Percentiles rank a stretch among this genome's conserved stretches.
These are phyloP conservation scores for Cynanchum wilfordii DNA, from an alignment of 257 asterid genomes.

Conservation along the genomic window DNA sequence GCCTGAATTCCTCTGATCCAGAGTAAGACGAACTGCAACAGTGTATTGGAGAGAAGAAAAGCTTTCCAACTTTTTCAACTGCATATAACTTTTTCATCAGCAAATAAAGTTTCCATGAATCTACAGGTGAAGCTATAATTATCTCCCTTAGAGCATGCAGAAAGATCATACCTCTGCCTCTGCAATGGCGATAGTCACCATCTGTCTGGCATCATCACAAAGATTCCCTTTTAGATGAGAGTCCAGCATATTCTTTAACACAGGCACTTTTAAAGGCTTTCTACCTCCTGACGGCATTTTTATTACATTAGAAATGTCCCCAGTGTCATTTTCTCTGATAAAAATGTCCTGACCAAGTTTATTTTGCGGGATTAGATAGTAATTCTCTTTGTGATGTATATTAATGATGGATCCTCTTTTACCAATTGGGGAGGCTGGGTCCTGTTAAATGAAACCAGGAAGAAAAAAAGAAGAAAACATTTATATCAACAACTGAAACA, in stretches of 20 bases:
- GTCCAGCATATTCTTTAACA: conserved; percentile 73
- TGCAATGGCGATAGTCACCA: conserved; percentile 67
- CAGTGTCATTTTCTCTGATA: conserved; percentile 50
- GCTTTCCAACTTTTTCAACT: conserved; percentile 66
- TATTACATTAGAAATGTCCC: conserved; percentile 43
- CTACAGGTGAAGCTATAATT: neutral
- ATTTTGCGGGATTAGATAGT: conserved; percentile 74
- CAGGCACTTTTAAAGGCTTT: conserved; percentile 67
- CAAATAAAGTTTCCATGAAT: neutral
- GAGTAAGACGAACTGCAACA: conserved; percentile 55
- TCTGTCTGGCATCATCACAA: conserved; percentile 40
- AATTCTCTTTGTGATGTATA: conserved; percentile 63
- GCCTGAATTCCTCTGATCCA: conserved; percentile 36
- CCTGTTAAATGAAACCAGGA: conserved; percentile 42
- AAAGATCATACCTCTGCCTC: conserved; percentile 73
- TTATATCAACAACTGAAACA: neutral
- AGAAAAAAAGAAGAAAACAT: neutral
- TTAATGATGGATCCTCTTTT: conserved; percentile 53
- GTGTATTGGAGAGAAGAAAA: conserved; percentile 63
- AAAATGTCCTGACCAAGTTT: conserved; percentile 88
- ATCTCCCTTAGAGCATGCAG: neutral
- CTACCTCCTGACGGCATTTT: conserved; percentile 84
- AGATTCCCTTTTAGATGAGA: conserved; percentile 75
- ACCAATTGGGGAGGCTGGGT: conserved; percentile 38
- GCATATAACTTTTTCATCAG: conserved; percentile 21